Conservation (phyloP, 257 asterid species). For the Eustoma russellianum region DNA sequence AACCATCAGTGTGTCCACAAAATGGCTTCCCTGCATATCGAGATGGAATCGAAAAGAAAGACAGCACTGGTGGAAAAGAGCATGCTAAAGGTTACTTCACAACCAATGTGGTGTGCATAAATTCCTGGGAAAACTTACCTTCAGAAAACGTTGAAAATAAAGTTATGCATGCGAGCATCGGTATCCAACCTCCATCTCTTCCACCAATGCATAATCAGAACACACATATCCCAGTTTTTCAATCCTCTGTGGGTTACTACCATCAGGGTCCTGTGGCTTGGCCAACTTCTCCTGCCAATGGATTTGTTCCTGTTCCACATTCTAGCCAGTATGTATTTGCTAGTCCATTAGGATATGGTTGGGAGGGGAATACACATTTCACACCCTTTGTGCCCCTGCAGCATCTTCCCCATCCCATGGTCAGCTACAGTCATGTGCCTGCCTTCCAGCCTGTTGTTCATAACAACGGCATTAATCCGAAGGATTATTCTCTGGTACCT, state of each 20-base stretch:
- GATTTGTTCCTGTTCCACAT: constrained; percentile 54
- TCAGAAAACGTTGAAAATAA: constrained; percentile 29
- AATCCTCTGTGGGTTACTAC: constrained; percentile 59
- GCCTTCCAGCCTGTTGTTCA: constrained; percentile 52
- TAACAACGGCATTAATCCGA: constrained; percentile 30
- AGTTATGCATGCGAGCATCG: constrained; percentile 26
- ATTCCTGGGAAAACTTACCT: constrained; percentile 20
- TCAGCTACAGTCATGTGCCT: constrained; percentile 45
- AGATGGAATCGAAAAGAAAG: constrained; percentile 16
- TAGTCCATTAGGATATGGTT: constrained; percentile 49
- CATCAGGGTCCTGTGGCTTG: constrained; percentile 67
- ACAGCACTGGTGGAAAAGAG: constrained; percentile 18
- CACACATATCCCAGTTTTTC: constrained; percentile 58
- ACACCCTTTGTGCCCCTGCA: constrained; percentile 64
- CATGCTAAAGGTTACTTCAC: constrained; percentile 17
- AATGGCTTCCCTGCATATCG: constrained; percentile 26
- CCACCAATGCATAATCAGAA: constrained; percentile 56
- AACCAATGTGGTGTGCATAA: constrained; percentile 23
- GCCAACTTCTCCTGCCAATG: constrained; percentile 56
- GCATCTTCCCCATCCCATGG: constrained; percentile 44
- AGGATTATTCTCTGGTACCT: constrained; percentile 33
- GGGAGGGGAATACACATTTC: constrained; percentile 48
- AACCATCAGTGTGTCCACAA: constrained; percentile 29
- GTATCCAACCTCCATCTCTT: constrained; percentile 41
- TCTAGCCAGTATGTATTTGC: constrained; percentile 59